phyloP scores from a whole-genome alignment of 2,329 filamentous ascomycete genomes.

The Alternaria tenuissima region DNA sequence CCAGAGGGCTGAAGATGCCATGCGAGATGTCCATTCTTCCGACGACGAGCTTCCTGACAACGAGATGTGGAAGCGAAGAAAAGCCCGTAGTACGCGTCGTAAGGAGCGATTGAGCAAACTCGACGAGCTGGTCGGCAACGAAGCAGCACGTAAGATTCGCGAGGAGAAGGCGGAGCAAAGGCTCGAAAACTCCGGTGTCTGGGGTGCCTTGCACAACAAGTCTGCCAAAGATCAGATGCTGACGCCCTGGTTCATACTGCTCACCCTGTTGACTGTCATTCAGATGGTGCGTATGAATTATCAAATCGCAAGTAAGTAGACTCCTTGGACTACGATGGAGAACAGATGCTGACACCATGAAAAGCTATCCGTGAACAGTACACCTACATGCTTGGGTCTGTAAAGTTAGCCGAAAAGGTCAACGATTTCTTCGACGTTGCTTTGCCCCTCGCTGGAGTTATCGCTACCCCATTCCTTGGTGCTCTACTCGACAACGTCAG shows the following conservation, averaged over 20 bases:
- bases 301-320: slow-evolving; percentile 73
- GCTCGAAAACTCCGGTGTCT: slow-evolving; percentile 76
- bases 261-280: slow-evolving; percentile 77
- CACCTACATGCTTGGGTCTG: slow-evolving; percentile 72
- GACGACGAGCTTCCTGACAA: slow-evolving; percentile 63
- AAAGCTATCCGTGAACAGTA: slow-evolving; percentile 78
- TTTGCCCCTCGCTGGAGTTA: slow-evolving; percentile 80
- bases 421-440: slow-evolving; percentile 86
- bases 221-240: slow-evolving; percentile 75
- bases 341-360: background rate
- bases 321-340: background rate
- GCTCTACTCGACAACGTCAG: slow-evolving; percentile 76
- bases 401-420: slow-evolving; percentile 67
- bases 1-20: slow-evolving; percentile 39
- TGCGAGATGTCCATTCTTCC: slow-evolving; percentile 60
- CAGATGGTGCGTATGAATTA: slow-evolving; percentile 77
- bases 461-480: slow-evolving; percentile 85
- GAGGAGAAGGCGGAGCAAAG: slow-evolving; percentile 70
- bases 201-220: slow-evolving; percentile 81
- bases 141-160: slow-evolving; percentile 68
- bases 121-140: slow-evolving; percentile 73
- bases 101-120: slow-evolving; percentile 72
- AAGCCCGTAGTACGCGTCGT: slow-evolving; percentile 52
- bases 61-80: slow-evolving; percentile 55
- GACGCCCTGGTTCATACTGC: slow-evolving; percentile 83